Conservation (phyloP, 768 basidiomycete species). For the Podaxis sp. region DNA sequence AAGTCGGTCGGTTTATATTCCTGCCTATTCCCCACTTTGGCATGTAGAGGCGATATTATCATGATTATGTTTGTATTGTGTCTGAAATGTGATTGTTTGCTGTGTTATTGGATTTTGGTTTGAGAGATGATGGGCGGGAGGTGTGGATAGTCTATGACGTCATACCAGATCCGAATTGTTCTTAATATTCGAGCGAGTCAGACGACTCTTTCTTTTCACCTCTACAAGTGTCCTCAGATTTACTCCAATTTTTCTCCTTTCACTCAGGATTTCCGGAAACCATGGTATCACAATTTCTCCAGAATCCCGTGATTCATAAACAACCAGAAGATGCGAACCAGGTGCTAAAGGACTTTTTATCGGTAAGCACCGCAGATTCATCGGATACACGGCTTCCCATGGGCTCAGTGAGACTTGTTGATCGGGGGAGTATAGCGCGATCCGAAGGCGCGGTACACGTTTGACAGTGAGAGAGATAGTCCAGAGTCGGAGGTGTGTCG, state of each 20-base stretch:
- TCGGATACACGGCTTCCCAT: neutral
- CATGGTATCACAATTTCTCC: neutral
- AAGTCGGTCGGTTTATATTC: neutral
- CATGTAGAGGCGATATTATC: neutral
- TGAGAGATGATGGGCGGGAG: neutral
- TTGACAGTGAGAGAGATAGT: conserved; percentile 61
- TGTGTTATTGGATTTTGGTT: neutral
- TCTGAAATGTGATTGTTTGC: neutral
- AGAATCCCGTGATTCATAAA: neutral
- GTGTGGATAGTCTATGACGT: neutral
- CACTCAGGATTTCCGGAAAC: neutral
- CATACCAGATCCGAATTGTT: neutral
- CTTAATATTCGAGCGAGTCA: no score
- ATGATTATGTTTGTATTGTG: neutral
- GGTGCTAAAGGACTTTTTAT: conserved; percentile 40
- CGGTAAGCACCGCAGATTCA: conserved; percentile 28
- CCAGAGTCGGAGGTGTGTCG: conserved; percentile 61
- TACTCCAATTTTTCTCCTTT: no score
- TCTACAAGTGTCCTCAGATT: no score
- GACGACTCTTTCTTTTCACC: no score
- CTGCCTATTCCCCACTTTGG: neutral
- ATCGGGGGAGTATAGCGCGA: conserved; percentile 35
- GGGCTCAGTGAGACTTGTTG: neutral
- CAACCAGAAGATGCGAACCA: conserved; percentile 23
- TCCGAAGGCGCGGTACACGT: conserved; percentile 54